Base-by-base conservation (phyloP, 768 basidiomycete genomes). In the Hygrophorus russula region DNA sequence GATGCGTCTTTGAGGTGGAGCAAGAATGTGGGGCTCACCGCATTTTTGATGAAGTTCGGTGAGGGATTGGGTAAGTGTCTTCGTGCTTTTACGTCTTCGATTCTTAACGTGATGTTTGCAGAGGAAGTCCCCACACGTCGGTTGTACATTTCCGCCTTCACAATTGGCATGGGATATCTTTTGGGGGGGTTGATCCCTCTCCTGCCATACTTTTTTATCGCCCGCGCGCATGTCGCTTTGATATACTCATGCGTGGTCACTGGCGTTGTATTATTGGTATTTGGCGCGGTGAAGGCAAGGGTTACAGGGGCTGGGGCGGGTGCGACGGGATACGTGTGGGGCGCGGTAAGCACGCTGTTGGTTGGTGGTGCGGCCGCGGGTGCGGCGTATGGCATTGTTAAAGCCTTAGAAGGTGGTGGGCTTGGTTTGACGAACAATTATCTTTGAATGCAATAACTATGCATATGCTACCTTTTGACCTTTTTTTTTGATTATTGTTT, bases 11-110 rank as follows among this genome's bases (percentile, higher is more conserved):
- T 82, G 39, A 69, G 70, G 49, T 87, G 82, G 78, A 79, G 76
- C 49, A 75, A 78, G 36, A 79, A 83, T 20, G 77, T 91, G 48
- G 96, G 96, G 0, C 60, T 98, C 31, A 93, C 94, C 0, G 79
- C 91, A 2, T 99, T 99, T 66, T 64, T 99, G 53, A 74, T 98
- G 52, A 96, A 90, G 63, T 97, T 97, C 52, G 93, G 93, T n/a
- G 84, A 87, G 58, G 90, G 92, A 13, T 56, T 96, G 41, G 85
- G 85, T 87, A 55, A 49, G 80, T 67, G 1, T n/a, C 47, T 11
- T 11, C 30, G 24, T 13, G 36, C 39, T 27, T 34, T 30, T 29
- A 18, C 28, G 15, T 11, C 4, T 24, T 8, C 27, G 20, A n/a
- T 41, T 4, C 20, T 18, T 38, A 13, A 48, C 24, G 27, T 41